Conservation (phyloP, 2,329 filamentous ascomycete species). For the Stachybotrys echinatus region DNA sequence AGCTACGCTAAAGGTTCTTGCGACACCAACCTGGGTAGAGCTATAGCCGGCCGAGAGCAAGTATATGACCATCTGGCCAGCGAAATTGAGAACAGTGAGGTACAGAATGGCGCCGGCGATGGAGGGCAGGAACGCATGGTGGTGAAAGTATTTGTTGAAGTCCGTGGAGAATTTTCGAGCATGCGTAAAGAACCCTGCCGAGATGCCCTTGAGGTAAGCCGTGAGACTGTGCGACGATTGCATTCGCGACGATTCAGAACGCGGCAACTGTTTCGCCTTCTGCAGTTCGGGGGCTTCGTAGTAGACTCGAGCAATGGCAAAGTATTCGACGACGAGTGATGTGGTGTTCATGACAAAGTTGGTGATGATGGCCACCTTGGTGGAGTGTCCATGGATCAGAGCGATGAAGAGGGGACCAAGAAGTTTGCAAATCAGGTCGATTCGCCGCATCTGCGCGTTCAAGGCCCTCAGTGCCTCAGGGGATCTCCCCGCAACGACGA, state of each 20-base stretch:
- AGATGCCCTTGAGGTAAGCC: conserved; percentile 1
- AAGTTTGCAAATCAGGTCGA: conserved; percentile 56
- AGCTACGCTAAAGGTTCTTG: conserved; percentile 45
- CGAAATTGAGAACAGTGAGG: conserved; percentile 54
- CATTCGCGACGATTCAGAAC: too few relatives aligned
- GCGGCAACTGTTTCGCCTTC: conserved; percentile 12
- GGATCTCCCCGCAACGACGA: conserved; percentile 18
- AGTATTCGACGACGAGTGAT: conserved; percentile 47
- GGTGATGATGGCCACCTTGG: conserved; percentile 39
- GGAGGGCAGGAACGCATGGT: conserved; percentile 55
- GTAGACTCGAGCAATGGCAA: conserved; percentile 37
- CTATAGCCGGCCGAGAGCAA: conserved; percentile 49
- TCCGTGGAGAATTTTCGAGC: conserved; percentile 11
- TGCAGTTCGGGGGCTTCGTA: conserved; percentile 19
- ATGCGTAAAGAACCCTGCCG: too few relatives aligned
- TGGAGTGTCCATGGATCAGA: conserved; percentile 43
- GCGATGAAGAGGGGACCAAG: conserved; percentile 51
- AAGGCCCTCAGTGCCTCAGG: conserved; percentile 26
- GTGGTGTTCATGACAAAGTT: conserved; percentile 43
- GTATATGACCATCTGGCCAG: conserved; percentile 61
- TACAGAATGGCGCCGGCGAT: conserved; percentile 56
- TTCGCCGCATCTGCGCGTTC: conserved; percentile 56
- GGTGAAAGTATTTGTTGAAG: conserved; percentile 41
- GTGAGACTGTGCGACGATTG: not conserved
- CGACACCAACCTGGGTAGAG: conserved; percentile 43